Evolutionary conservation across 192 early-diverging fungal genomes (phyloP).

Genomic region (Mortierella hygrophila): DNA sequence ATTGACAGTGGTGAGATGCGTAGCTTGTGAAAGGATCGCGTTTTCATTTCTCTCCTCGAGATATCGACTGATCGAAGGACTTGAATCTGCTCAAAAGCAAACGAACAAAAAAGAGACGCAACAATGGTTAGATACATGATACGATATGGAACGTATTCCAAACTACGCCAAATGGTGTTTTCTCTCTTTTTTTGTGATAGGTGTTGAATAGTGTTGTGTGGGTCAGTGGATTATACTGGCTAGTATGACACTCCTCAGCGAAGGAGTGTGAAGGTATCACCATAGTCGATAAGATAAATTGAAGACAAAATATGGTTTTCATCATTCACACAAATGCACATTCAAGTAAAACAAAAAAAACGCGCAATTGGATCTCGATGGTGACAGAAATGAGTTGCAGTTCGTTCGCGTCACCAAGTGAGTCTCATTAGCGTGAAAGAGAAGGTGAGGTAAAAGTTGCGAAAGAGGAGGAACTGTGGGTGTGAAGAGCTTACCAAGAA

Average conservation of each 20-base stretch:
- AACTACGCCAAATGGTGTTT: background rate
- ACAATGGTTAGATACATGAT: background rate
- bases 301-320: conserved; percentile 55
- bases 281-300: conserved; percentile 59
- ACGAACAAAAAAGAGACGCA: background rate
- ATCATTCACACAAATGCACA: conserved; percentile 46
- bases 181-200: background rate
- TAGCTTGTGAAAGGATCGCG: background rate
- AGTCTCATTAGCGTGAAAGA: background rate
- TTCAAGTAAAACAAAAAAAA: background rate
- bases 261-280: conserved; percentile 56
- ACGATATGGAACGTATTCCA: background rate
- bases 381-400: background rate
- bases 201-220: conserved; percentile 10
- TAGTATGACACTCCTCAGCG: conserved; percentile 61
- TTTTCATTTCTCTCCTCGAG: background rate
- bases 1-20: background rate
- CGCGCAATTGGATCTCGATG: background rate
- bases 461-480: background rate
- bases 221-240: conserved; percentile 60
- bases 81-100: background rate
- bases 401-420: background rate
- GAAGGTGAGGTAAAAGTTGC: background rate
- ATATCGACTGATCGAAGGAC: background rate
- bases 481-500: background rate